A percentile compares a stretch with the other conserved stretches of the same genome.
Evolutionary conservation across 495 filamentous ascomycete genomes (phyloP).

Genomic region (Aspergillus nanangensis): DNA sequence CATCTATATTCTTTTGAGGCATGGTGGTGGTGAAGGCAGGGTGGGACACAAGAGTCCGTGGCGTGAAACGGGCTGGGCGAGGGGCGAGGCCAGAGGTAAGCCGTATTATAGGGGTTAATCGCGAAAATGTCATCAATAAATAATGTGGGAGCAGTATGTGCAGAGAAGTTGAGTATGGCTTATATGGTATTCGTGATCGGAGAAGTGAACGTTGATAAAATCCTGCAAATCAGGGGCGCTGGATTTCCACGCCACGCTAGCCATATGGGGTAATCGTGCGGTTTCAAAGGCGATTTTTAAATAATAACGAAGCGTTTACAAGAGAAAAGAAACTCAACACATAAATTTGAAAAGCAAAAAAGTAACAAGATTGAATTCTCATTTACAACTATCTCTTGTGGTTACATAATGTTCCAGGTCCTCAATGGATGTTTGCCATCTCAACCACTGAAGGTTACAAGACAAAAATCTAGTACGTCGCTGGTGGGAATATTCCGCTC

Average conservation of each 20-base stretch:
- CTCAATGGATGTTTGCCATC: constrained; percentile 48
- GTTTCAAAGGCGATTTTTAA: too few relatives aligned
- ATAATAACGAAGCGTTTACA: background rate
- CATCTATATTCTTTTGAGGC: background rate
- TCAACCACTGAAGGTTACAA: constrained; percentile 24
- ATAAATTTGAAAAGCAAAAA: background rate
- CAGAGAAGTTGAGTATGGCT: too few relatives aligned
- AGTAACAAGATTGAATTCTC: background rate
- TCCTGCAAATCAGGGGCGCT: background rate
- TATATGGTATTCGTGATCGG: background rate
- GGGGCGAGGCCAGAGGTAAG: background rate
- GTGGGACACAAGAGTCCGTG: background rate
- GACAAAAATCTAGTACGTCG: constrained; percentile 50
- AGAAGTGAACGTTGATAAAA: too few relatives aligned
- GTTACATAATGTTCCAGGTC: constrained; percentile 35
- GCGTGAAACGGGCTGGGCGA: background rate
- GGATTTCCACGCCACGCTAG: background rate
- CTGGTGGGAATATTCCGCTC: constrained; percentile 30
- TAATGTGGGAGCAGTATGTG: too few relatives aligned
- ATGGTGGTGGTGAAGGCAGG: background rate
- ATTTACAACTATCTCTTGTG: background rate
- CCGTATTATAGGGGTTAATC: background rate
- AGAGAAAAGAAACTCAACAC: background rate
- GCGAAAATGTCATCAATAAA: background rate
- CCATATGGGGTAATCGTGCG: background rate